Conservation (phyloP, 1,139 yeast genomes). For the Geotrichum siamense region DNA sequence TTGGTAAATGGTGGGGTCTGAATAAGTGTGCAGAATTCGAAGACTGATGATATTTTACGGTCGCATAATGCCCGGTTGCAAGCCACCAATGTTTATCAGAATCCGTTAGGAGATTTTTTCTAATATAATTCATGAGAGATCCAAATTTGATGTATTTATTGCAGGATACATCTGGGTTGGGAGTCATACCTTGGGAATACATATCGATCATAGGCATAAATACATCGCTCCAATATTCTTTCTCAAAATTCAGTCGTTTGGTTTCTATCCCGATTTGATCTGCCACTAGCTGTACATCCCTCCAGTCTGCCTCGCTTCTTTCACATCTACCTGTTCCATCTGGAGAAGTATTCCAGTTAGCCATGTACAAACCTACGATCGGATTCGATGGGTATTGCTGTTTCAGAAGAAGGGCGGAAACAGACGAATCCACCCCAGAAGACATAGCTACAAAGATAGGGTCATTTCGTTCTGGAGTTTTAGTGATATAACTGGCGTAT, state of each 20-base stretch:
- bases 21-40: conserved; percentile 43
- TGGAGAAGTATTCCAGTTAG: conserved; percentile 73
- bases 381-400: conserved; percentile 40
- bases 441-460: conserved; percentile 84
- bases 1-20: conserved; percentile 51
- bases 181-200: conserved; percentile 71
- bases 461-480: conserved; percentile 36
- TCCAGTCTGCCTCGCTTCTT: conserved; percentile 78
- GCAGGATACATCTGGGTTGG: conserved; percentile 92
- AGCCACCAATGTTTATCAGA: conserved; percentile 58
- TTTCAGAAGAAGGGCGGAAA: conserved; percentile 69
- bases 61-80: conserved; percentile 90
- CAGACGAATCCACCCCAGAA: conserved; percentile 93
- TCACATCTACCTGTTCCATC: conserved; percentile 5
- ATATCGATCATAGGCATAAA: conserved; percentile 82
- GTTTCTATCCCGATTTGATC: conserved; percentile 55
- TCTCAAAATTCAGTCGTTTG: conserved; percentile 74
- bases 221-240: conserved; percentile 87
- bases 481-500: neutral
- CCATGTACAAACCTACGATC: conserved; percentile 82
- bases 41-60: conserved; percentile 41
- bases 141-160: conserved; percentile 86
- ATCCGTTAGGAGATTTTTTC: conserved; percentile 15
- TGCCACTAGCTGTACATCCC: conserved; percentile 66
- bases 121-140: conserved; percentile 45